Evolutionary conservation across 495 filamentous ascomycete genomes (phyloP).

Genomic region (Rhypophila decipiens): DNA sequence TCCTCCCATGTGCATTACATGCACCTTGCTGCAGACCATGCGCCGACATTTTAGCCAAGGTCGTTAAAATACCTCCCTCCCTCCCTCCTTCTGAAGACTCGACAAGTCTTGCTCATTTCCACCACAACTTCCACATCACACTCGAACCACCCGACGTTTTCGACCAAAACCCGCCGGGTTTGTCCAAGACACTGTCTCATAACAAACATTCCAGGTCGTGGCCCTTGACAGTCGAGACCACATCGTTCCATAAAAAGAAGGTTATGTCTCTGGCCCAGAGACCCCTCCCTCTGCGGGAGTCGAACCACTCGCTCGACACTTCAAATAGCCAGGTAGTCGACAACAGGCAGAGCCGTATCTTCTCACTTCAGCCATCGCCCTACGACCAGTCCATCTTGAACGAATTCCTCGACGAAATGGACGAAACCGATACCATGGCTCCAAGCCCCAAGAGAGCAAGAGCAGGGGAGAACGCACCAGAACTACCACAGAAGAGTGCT

Average conservation of each 20-base stretch:
- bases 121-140: not conserved
- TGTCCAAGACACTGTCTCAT: not conserved
- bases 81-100: not conserved
- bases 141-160: not conserved
- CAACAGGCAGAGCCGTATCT: slow-evolving; percentile 6
- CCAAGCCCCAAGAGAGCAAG: slow-evolving; percentile 12
- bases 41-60: not conserved
- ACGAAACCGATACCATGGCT: slow-evolving; percentile 17
- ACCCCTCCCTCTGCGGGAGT: slow-evolving; percentile 9
- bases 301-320: not conserved
- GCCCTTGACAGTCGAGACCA: not conserved
- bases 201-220: not conserved
- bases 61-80: slow-evolving; percentile 1
- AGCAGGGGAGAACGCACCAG: slow-evolving; percentile 10
- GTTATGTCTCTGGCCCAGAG: slow-evolving; percentile 17
- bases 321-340: slow-evolving; percentile 6
- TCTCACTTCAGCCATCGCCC: slow-evolving; percentile 6
- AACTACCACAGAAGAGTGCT: slow-evolving; percentile 36
- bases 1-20: not conserved
- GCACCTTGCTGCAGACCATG: not conserved
- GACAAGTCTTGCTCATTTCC: not conserved
- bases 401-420: slow-evolving; percentile 23
- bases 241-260: not conserved
- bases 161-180: not conserved
- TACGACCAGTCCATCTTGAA: slow-evolving; percentile 22